These are phyloP conservation scores for Dendryphion nanum DNA, from an alignment of 2,329 filamentous ascomycete species.

Conservation along the genomic window DNA sequence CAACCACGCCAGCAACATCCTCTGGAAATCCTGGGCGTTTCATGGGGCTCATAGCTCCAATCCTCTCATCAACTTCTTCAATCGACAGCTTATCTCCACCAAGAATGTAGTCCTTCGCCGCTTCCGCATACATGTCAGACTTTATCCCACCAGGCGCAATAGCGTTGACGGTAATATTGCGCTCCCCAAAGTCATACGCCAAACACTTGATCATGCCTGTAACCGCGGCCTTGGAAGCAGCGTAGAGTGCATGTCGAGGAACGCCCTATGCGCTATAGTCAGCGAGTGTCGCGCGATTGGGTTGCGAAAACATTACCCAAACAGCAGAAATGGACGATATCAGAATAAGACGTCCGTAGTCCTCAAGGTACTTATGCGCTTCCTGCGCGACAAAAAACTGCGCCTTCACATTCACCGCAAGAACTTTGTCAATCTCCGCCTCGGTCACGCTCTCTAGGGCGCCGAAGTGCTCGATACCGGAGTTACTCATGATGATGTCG, in stretches of 20 bases:
- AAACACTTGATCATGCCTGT: conserved; percentile 32
- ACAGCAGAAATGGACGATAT: conserved; percentile 11
- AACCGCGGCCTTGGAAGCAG: conserved; percentile 38
- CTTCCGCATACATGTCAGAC: conserved; percentile 39
- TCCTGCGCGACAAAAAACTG: conserved; percentile 16
- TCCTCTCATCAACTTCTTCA: too few species aligned
- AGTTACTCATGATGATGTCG: not conserved
- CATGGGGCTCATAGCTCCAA: too few species aligned
- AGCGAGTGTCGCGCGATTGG: too few species aligned
- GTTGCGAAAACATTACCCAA: conserved; percentile 20
- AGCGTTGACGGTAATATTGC: conserved; percentile 40
- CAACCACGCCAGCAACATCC: too few species aligned
- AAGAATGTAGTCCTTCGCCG: conserved; percentile 43
- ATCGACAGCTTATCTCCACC: conserved; percentile 35
- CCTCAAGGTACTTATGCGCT: conserved; percentile 12
- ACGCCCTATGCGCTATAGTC: too few species aligned
- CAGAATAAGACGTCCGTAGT: conserved; percentile 11
- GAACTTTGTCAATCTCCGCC: conserved; percentile 60
- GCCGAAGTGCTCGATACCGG: conserved; percentile 21
- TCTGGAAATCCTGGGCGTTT: too few species aligned
- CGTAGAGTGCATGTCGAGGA: conserved; percentile 37
- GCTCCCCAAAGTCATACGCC: conserved; percentile 32
- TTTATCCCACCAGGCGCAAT: conserved; percentile 38
- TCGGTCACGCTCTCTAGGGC: conserved; percentile 60
- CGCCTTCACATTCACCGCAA: conserved; percentile 54